These are phyloP conservation scores for Syncephalis plumigaleata DNA, from an alignment of 371 early-diverging fungal species.

Conservation along the genomic window DNA sequence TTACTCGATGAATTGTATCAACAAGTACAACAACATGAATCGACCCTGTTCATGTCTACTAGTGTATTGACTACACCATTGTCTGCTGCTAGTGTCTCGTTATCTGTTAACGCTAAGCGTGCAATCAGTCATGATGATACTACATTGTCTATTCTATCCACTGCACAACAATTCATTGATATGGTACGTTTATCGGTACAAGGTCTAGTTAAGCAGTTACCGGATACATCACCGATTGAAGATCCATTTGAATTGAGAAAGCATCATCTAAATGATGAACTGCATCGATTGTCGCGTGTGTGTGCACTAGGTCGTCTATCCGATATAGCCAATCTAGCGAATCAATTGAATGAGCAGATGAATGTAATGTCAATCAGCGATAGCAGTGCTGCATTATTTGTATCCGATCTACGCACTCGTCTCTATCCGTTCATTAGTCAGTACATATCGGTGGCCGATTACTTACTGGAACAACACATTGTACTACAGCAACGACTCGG, in stretches of 20 bases:
- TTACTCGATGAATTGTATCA: too few relatives aligned
- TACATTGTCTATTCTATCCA: too few relatives aligned
- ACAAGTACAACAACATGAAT: too few relatives aligned
- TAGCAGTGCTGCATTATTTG: background rate
- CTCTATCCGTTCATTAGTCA: conserved; percentile 46
- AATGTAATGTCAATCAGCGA: background rate
- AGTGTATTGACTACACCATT: too few relatives aligned
- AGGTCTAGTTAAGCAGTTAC: too few relatives aligned
- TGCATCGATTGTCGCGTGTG: background rate
- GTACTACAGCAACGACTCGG: conserved; percentile 48
- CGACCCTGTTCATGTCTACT: too few relatives aligned
- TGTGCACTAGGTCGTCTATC: background rate
- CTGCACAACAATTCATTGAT: too few relatives aligned
- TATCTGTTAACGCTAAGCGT: too few relatives aligned
- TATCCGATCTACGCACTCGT: conserved; percentile 20
- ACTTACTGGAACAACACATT: conserved; percentile 34
- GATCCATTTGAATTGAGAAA: background rate
- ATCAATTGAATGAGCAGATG: background rate
- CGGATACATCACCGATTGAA: too few relatives aligned
- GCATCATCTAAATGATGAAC: background rate
- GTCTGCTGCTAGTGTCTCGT: too few relatives aligned
- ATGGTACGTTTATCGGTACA: too few relatives aligned
- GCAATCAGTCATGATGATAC: too few relatives aligned
- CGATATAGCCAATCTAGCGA: background rate
- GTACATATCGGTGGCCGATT: conserved; percentile 36